Evolutionary conservation across 1,139 yeast genomes (phyloP).

Genomic region (Candida sp.): DNA sequence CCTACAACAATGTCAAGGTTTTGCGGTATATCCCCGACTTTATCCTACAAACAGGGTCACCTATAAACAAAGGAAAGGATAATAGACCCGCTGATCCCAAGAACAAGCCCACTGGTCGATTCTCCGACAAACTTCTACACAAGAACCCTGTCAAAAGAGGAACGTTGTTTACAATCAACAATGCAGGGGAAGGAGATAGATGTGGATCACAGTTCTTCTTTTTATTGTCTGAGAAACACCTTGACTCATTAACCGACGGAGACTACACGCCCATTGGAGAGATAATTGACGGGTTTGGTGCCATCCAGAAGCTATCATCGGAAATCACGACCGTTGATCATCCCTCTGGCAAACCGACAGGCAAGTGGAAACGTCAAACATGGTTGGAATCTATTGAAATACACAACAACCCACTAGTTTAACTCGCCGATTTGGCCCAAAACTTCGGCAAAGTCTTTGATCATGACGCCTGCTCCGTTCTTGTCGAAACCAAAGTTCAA

Average conservation of each 20-base stretch:
- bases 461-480: conserved; percentile 32
- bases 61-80: conserved; percentile 50
- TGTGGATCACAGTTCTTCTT: conserved; percentile 27
- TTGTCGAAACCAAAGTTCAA: conserved; percentile 34
- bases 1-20: conserved; percentile 41
- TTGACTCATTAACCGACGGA: conserved; percentile 6
- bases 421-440: conserved; percentile 45
- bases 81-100: conserved; percentile 13
- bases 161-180: conserved; percentile 20
- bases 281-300: conserved; percentile 23
- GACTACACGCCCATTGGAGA: conserved; percentile 22
- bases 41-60: conserved; percentile 56
- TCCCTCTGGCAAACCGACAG: conserved; percentile 21
- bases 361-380: conserved; percentile 21
- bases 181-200: conserved; percentile 9
- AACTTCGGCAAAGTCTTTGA: conserved; percentile 50
- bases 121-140: not conserved
- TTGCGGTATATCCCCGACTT: conserved; percentile 47
- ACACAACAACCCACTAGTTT: conserved; percentile 18
- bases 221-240: conserved; percentile 18
- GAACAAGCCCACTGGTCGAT: not conserved
- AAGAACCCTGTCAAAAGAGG: conserved; percentile 16
- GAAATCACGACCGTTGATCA: conserved; percentile 16
- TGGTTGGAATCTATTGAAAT: conserved; percentile 25
- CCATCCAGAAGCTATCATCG: conserved; percentile 15